Evolutionary conservation across 1,284 basidiomycete genomes (phyloP), one percentile per base, ranked within the genome.

Genomic region (Tilletia indica): DNA sequence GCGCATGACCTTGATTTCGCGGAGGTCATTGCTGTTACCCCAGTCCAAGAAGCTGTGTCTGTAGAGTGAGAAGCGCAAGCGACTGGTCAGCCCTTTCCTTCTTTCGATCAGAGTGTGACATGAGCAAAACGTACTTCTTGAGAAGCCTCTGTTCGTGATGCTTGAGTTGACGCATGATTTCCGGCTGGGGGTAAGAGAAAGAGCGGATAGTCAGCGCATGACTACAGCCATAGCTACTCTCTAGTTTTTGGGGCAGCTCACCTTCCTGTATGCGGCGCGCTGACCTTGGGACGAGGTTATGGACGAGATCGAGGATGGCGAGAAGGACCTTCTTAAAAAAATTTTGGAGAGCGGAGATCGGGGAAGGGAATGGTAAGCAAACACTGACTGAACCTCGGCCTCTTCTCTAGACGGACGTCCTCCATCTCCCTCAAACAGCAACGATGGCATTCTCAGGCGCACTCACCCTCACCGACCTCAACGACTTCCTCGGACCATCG

Each of bases 401-500:
- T 49, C 48, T 14, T 49, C 48, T 49, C n/a, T 12, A 12, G 14
- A 2, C 2, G 12, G 48, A 49, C 12, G 25, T 31, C 25, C 25
- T 31, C 48, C 48, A 49, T 49, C 14, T 14, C 48, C 12, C n/a
- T 49, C 51, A 19, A 54, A 14, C 19, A 58, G 16, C 74, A n/a
- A 74, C 19, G 68, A 95, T 95, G 93, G 89, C 91, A n/a, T 94
- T 94, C 85, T 93, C 93, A 79, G 92, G 93, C 76, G 92, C 93
- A 47, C 86, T 96, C 77, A 92, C 92, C 83, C 86, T 97, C 48
- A 94, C 93, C 21, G 96, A 99, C 85, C 89, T 99, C 63, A 98
- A 98, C 85, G 97, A 99, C 86, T 99, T 96, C 85, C 92, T 99
- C 67, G 93, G 94, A 0, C 97, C 97, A 2, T 93, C 94, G 0